Evolutionary conservation across 1,284 basidiomycete genomes (phyloP).

Genomic region (Pholiota adiposa): DNA sequence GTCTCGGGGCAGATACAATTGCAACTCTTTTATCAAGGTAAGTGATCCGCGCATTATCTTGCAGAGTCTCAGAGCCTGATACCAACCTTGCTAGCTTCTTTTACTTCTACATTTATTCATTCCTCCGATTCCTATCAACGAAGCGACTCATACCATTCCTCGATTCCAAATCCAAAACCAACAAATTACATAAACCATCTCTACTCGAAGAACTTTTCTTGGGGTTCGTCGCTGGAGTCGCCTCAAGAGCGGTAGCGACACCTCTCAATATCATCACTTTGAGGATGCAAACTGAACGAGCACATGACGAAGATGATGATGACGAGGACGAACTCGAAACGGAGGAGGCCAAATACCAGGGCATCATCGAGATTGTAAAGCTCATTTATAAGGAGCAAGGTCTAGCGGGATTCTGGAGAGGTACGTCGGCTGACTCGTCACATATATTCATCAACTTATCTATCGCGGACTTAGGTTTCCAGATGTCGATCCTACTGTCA

Average conservation of each 20-base stretch:
- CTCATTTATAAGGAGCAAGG: conserved; percentile 52
- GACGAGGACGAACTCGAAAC: conserved; percentile 23
- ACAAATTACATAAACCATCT: conserved; percentile 34
- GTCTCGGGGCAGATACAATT: conserved; percentile 51
- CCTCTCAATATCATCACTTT: conserved; percentile 58
- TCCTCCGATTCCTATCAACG: conserved; percentile 37
- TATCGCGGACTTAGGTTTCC: conserved; percentile 43
- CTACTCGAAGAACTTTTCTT: conserved; percentile 51
- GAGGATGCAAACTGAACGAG: conserved; percentile 47
- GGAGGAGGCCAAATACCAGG: conserved; percentile 18
- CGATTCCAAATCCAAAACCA: conserved; percentile 22
- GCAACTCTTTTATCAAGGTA: conserved; percentile 60
- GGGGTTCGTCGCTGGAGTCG: conserved; percentile 57
- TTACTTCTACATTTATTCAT: conserved; percentile 51
- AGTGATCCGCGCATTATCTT: conserved; percentile 15
- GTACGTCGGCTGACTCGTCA: conserved; percentile 30
- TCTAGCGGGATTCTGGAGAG: conserved; percentile 57
- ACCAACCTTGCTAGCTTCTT: conserved; percentile 41
- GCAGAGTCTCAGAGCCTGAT: neutral
- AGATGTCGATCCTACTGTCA: conserved; percentile 50
- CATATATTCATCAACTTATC: neutral
- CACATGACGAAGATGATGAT: conserved; percentile 30
- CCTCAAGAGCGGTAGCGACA: conserved; percentile 55
- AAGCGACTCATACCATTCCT: conserved; percentile 25
- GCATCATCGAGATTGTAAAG: conserved; percentile 36